phyloP scores from a whole-genome alignment of 306 rosid species.

The Medicago lupulina region DNA sequence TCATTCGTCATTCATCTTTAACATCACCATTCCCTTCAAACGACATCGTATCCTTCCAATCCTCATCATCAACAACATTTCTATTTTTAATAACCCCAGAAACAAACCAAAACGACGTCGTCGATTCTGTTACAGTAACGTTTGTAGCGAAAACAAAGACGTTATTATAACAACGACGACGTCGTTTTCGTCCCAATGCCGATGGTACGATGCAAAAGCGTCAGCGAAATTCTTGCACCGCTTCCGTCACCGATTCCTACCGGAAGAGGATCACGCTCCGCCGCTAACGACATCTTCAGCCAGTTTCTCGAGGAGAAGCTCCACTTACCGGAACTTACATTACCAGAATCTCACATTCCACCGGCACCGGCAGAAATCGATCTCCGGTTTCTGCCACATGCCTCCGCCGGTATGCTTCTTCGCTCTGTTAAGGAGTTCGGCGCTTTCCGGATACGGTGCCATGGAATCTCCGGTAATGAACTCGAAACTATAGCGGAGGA shows the following conservation, averaged over 20 bases:
- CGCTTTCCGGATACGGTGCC: constrained; percentile 62
- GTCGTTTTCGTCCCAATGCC: constrained; percentile 47
- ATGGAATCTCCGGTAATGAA: constrained; percentile 61
- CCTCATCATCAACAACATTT: not conserved
- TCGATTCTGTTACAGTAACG: not conserved
- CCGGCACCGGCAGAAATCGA: constrained; percentile 58
- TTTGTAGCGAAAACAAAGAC: not conserved
- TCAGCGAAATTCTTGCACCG: constrained; percentile 45
- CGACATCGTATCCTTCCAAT: constrained; percentile 11
- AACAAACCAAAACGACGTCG: constrained; percentile 10
- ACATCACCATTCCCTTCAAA: not conserved
- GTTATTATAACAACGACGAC: constrained; percentile 8
- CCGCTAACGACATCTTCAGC: constrained; percentile 61
- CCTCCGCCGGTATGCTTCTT: constrained; percentile 41
- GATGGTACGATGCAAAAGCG: constrained; percentile 35
- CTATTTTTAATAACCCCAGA: no score
- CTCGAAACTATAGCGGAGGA: constrained; percentile 49
- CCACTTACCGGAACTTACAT: constrained; percentile 56
- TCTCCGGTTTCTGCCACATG: constrained; percentile 46
- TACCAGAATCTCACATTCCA: constrained; percentile 48
- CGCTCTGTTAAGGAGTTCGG: constrained; percentile 60
- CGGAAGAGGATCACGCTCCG: constrained; percentile 71
- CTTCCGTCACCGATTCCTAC: constrained; percentile 87
- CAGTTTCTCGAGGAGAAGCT: constrained; percentile 58
- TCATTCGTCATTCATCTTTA: not conserved